Evolutionary conservation across 805 yeast genomes (phyloP), one percentile per base, ranked within the genome.

Genomic region (Cyberlindnera xylosilytica): DNA sequence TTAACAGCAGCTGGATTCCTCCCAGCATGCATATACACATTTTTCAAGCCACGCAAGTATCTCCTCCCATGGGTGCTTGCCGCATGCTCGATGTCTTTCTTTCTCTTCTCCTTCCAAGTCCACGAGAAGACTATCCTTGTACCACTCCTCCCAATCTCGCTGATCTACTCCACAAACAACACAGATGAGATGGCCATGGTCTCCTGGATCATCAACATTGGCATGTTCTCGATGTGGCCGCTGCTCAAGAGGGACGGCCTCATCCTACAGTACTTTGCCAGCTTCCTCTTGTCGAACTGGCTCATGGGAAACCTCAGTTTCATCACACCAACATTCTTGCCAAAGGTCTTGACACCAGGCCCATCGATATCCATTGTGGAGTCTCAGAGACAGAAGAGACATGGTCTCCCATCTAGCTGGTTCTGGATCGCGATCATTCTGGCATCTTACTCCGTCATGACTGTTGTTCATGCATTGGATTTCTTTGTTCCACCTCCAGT

Each of bases 61-160:
- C 55, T 81, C 8, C 53, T 81, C 12, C 69, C 83, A 0, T 87
- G 89, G 79, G 87, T 90, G 1, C 74, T 93, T 39, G 78, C 89
- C 1, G 81, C 87, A 0, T 80, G 91, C 44, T 80, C 99, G 0
- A 75, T 93, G 81, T 83, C 95, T 0, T 93, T 93, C 58, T 93
- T 73, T 61, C 69, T 93, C 40, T 93, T 93, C 61, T 83, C 96
- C 24, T 93, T 88, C 69, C 98, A 91, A 61, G 98, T 93, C 4
- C 99, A 93, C 61, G 98, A 93, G 64, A 93, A 93, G 65, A 78
- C 93, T 0, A 90, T 93, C 13, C 66, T 93, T 45, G 75, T 93
- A 3, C 98, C 99, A 1, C 70, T 93, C 50, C 60, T 93, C 53
- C 98, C 98, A 5, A 77, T 88, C 10, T 79, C 93, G 0, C 66